phyloP scores from a whole-genome alignment of 176 grass and related monocot species.

The Elaeis guineensis region DNA sequence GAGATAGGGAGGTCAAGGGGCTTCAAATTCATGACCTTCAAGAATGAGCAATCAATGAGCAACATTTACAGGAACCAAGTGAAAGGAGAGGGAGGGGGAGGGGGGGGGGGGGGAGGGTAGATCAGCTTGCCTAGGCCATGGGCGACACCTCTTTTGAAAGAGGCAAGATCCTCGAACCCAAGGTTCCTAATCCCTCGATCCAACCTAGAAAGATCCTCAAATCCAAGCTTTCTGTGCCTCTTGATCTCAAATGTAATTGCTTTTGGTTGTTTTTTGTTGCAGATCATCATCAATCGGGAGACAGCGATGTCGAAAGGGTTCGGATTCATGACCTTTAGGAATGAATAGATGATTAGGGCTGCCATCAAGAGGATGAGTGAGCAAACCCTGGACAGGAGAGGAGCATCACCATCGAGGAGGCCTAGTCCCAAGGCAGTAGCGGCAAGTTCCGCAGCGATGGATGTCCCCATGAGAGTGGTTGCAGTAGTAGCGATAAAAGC shows the following conservation, averaged over 20 bases:
- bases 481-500: conserved; percentile 9
- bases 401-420: conserved; percentile 91
- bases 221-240: not conserved
- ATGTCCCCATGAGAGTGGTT: too few relatives aligned
- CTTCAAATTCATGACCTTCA: conserved; percentile 84
- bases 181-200: conserved; percentile 22
- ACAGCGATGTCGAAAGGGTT: conserved; percentile 71
- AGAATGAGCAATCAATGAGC: conserved; percentile 53
- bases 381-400: conserved; percentile 56
- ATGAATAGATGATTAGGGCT: conserved; percentile 55
- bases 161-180: conserved; percentile 83
- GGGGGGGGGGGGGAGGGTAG: too few relatives aligned
- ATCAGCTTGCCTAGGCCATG: conserved; percentile 66
- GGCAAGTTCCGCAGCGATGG: too few relatives aligned
- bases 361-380: conserved; percentile 86
- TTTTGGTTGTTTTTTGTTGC: conserved; percentile 8
- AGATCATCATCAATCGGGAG: conserved; percentile 92
- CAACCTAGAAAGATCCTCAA: not conserved
- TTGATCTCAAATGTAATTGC: not conserved
- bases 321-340: conserved; percentile 72
- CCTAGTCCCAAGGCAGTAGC: conserved; percentile 39
- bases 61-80: too few relatives aligned
- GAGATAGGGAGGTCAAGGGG: conserved; percentile 69
- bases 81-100: too few relatives aligned
- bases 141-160: conserved; percentile 54